Base-by-base conservation (phyloP, 2,329 filamentous ascomycete genomes). In the Ramularia endophylla region DNA sequence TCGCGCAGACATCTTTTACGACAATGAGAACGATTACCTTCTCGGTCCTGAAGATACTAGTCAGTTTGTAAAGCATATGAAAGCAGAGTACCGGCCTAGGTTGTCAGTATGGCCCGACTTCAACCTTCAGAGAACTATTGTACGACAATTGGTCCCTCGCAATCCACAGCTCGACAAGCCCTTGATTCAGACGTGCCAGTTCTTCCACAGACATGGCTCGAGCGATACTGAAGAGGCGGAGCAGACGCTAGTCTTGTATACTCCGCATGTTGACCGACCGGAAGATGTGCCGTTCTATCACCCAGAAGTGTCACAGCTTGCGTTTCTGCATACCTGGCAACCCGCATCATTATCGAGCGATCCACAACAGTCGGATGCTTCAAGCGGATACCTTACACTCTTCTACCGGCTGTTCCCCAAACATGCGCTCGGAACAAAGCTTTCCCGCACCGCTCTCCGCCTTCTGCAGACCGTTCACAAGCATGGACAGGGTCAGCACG, bases 241-340 rank as follows among this genome's bases (percentile, higher is more conserved):
- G 28, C 64, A 66, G 20, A 75, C 72, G 22, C 65, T 90, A 38
- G 78, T 94, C 12, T 63, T 94, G 25, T 95, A 94, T 60, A 71
- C 85, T 5, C 87, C 90, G 6, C 88, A 95, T 63, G 72, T 79
- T 7, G 62, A 72, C 22, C 67, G 68, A 1, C 67, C 74, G 8
- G 70, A 75, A 11, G 75, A 83, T 2, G 74, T 92, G 47, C 90
- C 90, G 1, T 95, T 85, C 65, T 97, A 95, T 64, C 89, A 95
- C 59, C 90, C 90, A 16, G 72, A 75, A 38, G 81, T 94, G 16
- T 74, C 73, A 38, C 79, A 78, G 9, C 72, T 95, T 17, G 87
- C 81, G 4, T 89, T 92, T 52, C 67, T 88, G 6, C 86, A 94
- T 62, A 76, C 77, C 27, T 85, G 77, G 73, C 59, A 72, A 8